Base-by-base conservation (phyloP, 768 basidiomycete genomes). In the Pleurotus citrinopileatus region DNA sequence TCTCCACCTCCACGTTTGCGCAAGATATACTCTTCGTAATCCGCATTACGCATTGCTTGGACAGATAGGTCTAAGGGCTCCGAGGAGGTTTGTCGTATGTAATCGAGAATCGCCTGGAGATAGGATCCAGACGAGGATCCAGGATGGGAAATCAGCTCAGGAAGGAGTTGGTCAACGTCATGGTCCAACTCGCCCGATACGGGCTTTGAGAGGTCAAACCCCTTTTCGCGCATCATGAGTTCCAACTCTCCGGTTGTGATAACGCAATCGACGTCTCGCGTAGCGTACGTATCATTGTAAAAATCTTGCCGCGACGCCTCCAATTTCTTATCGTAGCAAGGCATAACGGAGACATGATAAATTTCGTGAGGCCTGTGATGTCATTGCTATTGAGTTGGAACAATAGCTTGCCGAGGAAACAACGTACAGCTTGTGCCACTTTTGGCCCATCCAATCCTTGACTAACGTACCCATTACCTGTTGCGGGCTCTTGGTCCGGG, bases 321-420 rank as follows among this genome's bases (percentile, higher is more conserved):
- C 13, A 99, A 84, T 66, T 99, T 99, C 73, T 98, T 98, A 79
- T 99, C 97, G 70, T 98, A 98, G 70, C 97, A 99, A 0, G 97
- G 96, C 95, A 98, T 98, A 47, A 98, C 94, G 0, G 93, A 81
- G 51, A 98, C 94, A 63, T 99, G 97, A 65, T 98, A 99, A 42
- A 99, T 82, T 61, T 91, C 78, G 62, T 91, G 76, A 0, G 94
- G 93, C 34, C 91, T 95, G 53, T 34, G 58, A 34, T 42, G 34
- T 44, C 17, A 40, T 56, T 48, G 19, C n/a, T 42, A 38, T 28
- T 13, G 43, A 38, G 25, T n/a, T 22, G 6, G 17, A 55, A 45
- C 57, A 47, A 56, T 25, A 7, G 15, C 27, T 23, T 38, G 36
- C 19, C 55, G n/a, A 38, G 55, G 9, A 17, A 29, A 43, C 28